These are phyloP conservation scores for Solanum piurae DNA, from an alignment of 257 asterid genomes.

Conservation along the genomic window DNA sequence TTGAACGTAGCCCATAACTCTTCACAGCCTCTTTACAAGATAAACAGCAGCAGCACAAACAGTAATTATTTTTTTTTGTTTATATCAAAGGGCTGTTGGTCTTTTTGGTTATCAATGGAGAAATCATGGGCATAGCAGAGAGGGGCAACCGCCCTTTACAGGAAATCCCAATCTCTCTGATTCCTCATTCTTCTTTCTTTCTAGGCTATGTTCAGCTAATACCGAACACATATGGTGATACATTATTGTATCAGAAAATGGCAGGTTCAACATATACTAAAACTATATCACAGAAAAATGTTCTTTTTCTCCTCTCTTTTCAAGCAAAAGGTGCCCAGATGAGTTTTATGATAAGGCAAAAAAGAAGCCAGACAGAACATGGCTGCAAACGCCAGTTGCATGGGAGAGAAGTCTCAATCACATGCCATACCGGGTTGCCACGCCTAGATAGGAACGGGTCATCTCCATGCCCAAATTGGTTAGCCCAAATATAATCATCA, in stretches of 20 bases:
- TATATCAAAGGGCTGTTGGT: not conserved
- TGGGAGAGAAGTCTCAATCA: not conserved
- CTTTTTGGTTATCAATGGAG: not conserved
- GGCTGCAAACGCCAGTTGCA: not conserved
- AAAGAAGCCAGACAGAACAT: not conserved
- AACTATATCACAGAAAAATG: not conserved
- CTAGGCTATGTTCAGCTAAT: not conserved
- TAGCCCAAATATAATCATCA: too few species aligned
- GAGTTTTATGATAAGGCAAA: not conserved
- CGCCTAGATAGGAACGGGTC: not conserved
- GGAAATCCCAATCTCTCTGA: not conserved
- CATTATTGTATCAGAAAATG: not conserved
- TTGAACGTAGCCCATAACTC: not conserved
- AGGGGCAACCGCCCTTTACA: not conserved
- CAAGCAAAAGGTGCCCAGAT: not conserved
- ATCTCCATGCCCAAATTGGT: too few species aligned
- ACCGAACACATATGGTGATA: not conserved
- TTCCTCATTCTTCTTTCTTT: not conserved
- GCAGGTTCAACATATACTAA: not conserved
- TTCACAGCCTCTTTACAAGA: not conserved
- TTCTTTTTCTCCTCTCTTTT: not conserved
- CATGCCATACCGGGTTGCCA: not conserved
- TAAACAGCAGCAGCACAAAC: not conserved
- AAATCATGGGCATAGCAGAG: not conserved
- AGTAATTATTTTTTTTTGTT: not conserved